Evolutionary conservation across 2,329 filamentous ascomycete genomes (phyloP).

Genomic region (Fonsecaea erecta): DNA sequence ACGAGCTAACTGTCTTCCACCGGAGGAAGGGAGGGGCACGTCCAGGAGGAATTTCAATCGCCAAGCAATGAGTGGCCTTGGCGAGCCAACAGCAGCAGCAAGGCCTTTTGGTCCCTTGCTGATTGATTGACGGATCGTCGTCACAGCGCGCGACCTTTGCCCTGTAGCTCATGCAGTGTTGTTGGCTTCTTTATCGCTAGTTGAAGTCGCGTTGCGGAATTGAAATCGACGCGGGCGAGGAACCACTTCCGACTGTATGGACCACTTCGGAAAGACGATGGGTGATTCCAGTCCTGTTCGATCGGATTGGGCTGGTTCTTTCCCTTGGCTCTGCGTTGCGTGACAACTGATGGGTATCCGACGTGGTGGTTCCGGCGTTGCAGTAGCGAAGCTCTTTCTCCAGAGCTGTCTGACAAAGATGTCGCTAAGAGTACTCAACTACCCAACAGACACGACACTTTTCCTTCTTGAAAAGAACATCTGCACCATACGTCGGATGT

Average conservation of each 20-base stretch:
- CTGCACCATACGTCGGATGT: background rate
- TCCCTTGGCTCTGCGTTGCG: background rate
- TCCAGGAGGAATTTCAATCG: too few relatives aligned
- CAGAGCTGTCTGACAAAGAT: background rate
- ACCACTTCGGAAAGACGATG: background rate
- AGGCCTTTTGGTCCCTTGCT: too few relatives aligned
- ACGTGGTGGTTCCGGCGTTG: background rate
- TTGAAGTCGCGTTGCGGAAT: too few relatives aligned
- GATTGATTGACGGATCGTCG: too few relatives aligned
- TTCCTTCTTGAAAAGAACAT: background rate
- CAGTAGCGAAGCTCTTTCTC: background rate
- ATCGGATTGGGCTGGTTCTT: background rate
- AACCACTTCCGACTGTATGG: background rate
- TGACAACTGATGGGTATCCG: background rate
- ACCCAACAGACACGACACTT: background rate
- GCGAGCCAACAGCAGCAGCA: too few relatives aligned
- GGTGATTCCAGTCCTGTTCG: background rate
- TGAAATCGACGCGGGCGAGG: too few relatives aligned
- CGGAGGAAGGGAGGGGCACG: too few relatives aligned
- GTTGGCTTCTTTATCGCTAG: too few relatives aligned
- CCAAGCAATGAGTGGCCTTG: too few relatives aligned
- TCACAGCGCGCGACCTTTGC: too few relatives aligned
- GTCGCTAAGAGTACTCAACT: background rate
- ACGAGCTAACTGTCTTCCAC: too few relatives aligned
- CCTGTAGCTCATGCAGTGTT: too few relatives aligned